These are phyloP conservation scores for Tuber microsphaerosporum DNA, from an alignment of 495 filamentous ascomycete species.

Conservation along the genomic window DNA sequence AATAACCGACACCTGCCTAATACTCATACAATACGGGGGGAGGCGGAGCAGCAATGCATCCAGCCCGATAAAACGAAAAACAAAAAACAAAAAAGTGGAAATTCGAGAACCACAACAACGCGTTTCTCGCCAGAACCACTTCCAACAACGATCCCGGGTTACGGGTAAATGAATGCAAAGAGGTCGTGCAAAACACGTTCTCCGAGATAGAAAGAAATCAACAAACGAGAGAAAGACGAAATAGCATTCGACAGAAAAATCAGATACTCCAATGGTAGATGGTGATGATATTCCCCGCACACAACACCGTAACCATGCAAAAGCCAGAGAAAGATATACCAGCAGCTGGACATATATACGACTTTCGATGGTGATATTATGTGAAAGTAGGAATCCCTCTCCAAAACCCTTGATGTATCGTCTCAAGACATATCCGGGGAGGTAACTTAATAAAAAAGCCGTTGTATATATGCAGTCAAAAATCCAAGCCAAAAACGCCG, in stretches of 20 bases:
- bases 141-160: conserved; percentile 14
- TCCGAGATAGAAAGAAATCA: conserved; percentile 14
- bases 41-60: background rate
- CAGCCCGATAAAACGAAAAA: conserved; percentile 6
- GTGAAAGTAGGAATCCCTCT: background rate
- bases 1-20: background rate
- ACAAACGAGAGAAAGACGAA: conserved; percentile 13
- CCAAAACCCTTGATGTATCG: background rate
- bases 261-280: background rate
- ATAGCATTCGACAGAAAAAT: conserved; percentile 7
- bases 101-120: conserved; percentile 19
- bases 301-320: conserved; percentile 4
- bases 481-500: conserved; percentile 25
- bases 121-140: conserved; percentile 27
- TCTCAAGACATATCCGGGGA: background rate
- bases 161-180: conserved; percentile 9
- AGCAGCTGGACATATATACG: conserved; percentile 1
- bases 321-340: conserved; percentile 1
- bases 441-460: background rate
- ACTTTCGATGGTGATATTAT: conserved; percentile 5
- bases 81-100: conserved; percentile 9
- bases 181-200: conserved; percentile 14
- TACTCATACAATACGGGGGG: background rate
- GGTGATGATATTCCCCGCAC: background rate
- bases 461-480: conserved; percentile 24